Conservation (phyloP, 352 stramenopile genomes). For the Globisporangium iwayamae region DNA sequence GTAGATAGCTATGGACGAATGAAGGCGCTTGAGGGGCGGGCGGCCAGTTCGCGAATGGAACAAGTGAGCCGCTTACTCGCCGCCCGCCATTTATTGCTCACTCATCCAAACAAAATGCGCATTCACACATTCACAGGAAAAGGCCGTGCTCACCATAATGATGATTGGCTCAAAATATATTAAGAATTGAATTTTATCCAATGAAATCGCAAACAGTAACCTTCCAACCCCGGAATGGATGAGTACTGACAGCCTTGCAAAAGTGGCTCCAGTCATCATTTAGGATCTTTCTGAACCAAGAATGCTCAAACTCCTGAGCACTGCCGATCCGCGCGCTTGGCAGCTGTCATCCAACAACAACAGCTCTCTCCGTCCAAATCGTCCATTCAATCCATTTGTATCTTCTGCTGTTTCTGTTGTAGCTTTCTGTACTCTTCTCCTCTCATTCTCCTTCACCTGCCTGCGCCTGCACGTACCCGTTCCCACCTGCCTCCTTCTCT, state of each 20-base stretch:
- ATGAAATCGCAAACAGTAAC: background rate
- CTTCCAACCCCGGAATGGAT: background rate
- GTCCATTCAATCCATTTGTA: slow-evolving; percentile 10
- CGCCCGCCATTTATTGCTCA: background rate
- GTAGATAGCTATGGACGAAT: background rate
- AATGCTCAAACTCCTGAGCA: background rate
- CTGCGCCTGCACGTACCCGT: background rate
- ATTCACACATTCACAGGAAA: background rate
- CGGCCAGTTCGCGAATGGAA: slow-evolving; percentile 9
- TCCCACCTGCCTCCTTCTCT: background rate
- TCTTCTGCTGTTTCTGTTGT: slow-evolving; percentile 1
- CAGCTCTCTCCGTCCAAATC: background rate
- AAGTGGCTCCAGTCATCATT: slow-evolving; percentile 4
- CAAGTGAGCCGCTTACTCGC: background rate
- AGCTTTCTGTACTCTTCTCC: background rate
- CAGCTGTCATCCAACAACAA: slow-evolving; percentile 3
- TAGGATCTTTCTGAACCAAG: slow-evolving; percentile 2
- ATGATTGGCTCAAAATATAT: background rate
- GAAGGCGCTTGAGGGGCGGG: background rate
- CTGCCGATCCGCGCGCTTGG: background rate
- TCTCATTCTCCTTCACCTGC: background rate
- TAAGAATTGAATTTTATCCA: background rate
- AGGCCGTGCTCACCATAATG: no score
- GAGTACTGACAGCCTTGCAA: background rate
- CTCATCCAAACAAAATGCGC: slow-evolving; percentile 2